Percentiles rank a stretch among this genome's conserved stretches.
Conservation (phyloP, 2,329 filamentous ascomycete genomes). For the Calonectria pseudoreteaudii region DNA sequence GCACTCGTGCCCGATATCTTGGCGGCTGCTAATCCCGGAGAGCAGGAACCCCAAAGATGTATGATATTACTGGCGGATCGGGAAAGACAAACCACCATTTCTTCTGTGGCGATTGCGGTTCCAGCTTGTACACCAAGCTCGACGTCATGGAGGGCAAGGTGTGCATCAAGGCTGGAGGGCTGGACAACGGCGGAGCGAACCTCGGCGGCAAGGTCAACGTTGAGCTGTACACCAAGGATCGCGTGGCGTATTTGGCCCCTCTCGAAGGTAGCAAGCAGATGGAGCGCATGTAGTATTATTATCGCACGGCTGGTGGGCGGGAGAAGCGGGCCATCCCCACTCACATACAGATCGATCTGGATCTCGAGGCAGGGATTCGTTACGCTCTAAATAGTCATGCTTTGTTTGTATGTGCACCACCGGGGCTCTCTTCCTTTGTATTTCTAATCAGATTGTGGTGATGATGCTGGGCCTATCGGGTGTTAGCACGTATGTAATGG, state of each 20-base stretch:
- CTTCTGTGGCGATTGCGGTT: slow-evolving; percentile 66
- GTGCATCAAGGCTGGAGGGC: slow-evolving; percentile 62
- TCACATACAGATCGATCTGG: background rate
- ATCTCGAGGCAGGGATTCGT: background rate
- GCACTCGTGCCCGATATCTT: accelerated
- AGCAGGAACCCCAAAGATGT: slow-evolving; percentile 59
- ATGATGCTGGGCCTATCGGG: background rate
- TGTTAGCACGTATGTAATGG: background rate
- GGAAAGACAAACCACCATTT: slow-evolving; percentile 68
- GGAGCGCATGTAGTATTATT: slow-evolving; percentile 9
- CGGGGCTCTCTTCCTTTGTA: background rate
- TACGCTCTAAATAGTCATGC: background rate
- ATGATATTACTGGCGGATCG: slow-evolving; percentile 58
- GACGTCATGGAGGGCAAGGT: slow-evolving; percentile 64
- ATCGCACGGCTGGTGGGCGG: background rate
- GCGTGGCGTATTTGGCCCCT: slow-evolving; percentile 56
- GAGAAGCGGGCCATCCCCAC: background rate
- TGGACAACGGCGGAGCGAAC: slow-evolving; percentile 61
- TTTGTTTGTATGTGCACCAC: background rate
- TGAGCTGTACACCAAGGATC: slow-evolving; percentile 66
- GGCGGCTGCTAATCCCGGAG: background rate
- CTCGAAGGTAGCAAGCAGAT: slow-evolving; percentile 62
- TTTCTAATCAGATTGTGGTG: background rate
- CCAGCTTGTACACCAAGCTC: slow-evolving; percentile 62
- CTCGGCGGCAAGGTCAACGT: slow-evolving; percentile 57